Percentiles rank a stretch among this genome's conserved stretches.
These are phyloP conservation scores for Cydonia oblonga DNA, from an alignment of 331 rosid genomes.

Conservation along the genomic window DNA sequence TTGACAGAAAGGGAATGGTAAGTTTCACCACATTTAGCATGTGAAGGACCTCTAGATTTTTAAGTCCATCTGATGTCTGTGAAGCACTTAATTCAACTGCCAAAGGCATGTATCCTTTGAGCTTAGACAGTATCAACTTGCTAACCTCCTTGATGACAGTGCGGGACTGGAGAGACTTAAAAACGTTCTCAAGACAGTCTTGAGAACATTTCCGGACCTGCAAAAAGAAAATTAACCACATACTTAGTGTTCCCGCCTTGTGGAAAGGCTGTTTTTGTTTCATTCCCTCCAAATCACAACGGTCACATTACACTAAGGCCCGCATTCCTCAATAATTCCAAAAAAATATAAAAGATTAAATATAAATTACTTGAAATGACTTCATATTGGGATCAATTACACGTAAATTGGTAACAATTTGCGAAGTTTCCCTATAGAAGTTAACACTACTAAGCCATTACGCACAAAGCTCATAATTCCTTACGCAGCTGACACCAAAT, in stretches of 20 bases:
- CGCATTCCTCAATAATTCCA: background rate
- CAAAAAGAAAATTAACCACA: background rate
- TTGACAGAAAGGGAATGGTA: constrained; percentile 50
- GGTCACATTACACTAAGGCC: background rate
- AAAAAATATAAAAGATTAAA: background rate
- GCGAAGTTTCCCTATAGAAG: background rate
- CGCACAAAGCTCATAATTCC: background rate
- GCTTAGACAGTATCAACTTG: constrained; percentile 55
- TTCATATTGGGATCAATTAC: background rate
- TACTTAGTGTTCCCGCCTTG: background rate
- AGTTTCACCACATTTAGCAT: constrained; percentile 48
- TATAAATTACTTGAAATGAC: background rate
- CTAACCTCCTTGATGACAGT: constrained; percentile 54
- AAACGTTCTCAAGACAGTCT: constrained; percentile 58
- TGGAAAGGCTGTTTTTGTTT: background rate
- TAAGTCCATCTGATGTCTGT: constrained; percentile 26
- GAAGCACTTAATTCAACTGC: constrained; percentile 27
- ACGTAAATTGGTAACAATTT: background rate
- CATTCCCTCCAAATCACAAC: background rate
- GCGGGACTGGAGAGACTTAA: constrained; percentile 39
- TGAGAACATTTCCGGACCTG: constrained; percentile 87
- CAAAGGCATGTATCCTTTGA: constrained; percentile 44
- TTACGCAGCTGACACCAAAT: background rate
- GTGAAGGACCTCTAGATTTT: constrained; percentile 64
- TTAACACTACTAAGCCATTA: background rate